Evolutionary conservation across 2,329 filamentous ascomycete species (phyloP).

Genomic region (Dactylellina drechsleri): DNA sequence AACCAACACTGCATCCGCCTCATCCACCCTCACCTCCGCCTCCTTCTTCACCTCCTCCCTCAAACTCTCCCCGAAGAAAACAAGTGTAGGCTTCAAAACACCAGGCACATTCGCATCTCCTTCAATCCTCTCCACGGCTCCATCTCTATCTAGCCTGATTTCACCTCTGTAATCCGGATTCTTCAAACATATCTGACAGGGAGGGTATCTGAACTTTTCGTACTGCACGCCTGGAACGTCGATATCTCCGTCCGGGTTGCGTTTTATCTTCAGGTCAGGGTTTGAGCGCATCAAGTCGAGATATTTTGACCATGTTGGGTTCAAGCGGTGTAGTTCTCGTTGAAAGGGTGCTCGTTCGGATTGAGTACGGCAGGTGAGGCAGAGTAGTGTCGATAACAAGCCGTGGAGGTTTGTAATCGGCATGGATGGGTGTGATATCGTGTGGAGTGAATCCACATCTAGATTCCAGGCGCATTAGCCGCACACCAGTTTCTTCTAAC

Average conservation of each 20-base stretch:
- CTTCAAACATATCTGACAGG: slow-evolving; percentile 81
- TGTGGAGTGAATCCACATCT: slow-evolving; percentile 94
- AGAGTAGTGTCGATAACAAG: slow-evolving; percentile 82
- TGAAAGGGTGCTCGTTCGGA: slow-evolving; percentile 80
- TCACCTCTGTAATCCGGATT: slow-evolving; percentile 67
- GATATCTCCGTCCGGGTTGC: slow-evolving; percentile 94
- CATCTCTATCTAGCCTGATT: slow-evolving; percentile 79
- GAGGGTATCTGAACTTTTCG: slow-evolving; percentile 87
- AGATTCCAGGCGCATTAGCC: background rate
- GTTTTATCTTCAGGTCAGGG: slow-evolving; percentile 76
- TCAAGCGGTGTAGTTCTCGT: slow-evolving; percentile 76
- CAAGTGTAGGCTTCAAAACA: slow-evolving; percentile 88
- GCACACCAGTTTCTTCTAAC: too few relatives aligned
- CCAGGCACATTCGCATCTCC: slow-evolving; percentile 71
- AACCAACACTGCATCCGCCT: slow-evolving; percentile 78
- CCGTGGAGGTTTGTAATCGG: slow-evolving; percentile 89
- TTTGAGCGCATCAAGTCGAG: slow-evolving; percentile 73
- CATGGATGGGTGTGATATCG: slow-evolving; percentile 76
- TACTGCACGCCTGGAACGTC: slow-evolving; percentile 89
- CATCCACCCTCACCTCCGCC: slow-evolving; percentile 82
- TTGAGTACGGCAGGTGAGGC: slow-evolving; percentile 78
- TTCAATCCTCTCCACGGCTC: slow-evolving; percentile 66
- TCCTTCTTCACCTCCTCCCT: slow-evolving; percentile 73
- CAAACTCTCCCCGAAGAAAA: slow-evolving; percentile 97
- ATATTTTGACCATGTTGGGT: slow-evolving; percentile 85